These are phyloP conservation scores for Takashimella koratensis DNA, from an alignment of 1,284 basidiomycete genomes.

Conservation along the genomic window DNA sequence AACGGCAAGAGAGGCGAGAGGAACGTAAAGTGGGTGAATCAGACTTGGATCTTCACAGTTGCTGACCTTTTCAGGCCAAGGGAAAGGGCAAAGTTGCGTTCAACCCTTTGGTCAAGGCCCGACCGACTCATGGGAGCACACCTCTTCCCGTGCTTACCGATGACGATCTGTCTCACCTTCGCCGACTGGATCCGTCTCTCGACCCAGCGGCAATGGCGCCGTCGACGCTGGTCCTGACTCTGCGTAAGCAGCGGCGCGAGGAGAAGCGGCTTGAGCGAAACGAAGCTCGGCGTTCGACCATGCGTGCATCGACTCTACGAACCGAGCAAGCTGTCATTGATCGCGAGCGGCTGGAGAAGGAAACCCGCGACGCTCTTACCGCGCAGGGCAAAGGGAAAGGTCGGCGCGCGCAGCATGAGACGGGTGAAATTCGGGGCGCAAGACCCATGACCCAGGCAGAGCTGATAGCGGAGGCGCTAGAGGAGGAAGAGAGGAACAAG, in stretches of 20 bases:
- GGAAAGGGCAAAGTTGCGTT: conserved; percentile 34
- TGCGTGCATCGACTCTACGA: conserved; percentile 40
- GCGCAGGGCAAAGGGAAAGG: conserved; percentile 19
- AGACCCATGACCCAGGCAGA: conserved; percentile 51
- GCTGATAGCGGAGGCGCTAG: conserved; percentile 53
- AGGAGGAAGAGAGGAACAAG: conserved; percentile 54
- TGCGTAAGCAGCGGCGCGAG: conserved; percentile 37
- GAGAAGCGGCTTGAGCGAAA: conserved; percentile 32
- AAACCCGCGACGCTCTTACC: conserved; percentile 4
- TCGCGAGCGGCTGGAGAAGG: conserved; percentile 25
- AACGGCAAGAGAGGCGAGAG: conserved; percentile 27
- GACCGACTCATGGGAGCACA: conserved; percentile 8
- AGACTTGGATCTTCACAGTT: background rate
- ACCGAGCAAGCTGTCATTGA: conserved; percentile 35
- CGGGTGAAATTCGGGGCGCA: conserved; percentile 25
- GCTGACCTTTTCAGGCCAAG: conserved; percentile 27
- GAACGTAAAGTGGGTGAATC: conserved; percentile 29
- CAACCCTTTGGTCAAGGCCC: conserved; percentile 24
- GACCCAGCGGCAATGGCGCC: conserved; percentile 40
- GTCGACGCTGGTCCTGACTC: conserved; percentile 39
- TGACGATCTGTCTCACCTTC: conserved; percentile 10
- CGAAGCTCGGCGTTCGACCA: conserved; percentile 34
- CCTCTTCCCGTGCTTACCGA: conserved; percentile 7
- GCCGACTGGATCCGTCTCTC: conserved; percentile 23
- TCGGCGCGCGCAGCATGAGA: conserved; percentile 36